Evolutionary conservation across 2,329 filamentous ascomycete species (phyloP).

Genomic region (Elsinoe batatas): DNA sequence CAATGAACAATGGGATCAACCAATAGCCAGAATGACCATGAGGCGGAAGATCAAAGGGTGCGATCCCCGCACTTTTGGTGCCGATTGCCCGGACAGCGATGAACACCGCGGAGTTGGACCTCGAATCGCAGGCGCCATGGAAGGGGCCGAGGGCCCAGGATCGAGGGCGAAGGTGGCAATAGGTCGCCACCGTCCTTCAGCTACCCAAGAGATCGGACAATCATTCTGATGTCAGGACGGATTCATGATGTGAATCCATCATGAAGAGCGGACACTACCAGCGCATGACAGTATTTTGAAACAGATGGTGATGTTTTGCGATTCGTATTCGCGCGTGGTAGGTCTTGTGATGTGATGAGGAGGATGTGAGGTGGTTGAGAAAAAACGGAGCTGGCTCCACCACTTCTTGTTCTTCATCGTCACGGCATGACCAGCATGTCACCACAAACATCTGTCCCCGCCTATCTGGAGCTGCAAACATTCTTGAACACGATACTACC

Average conservation of each 20-base stretch:
- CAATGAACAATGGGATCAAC: not conserved
- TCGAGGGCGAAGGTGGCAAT: not conserved
- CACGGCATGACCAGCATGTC: not conserved
- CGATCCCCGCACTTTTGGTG: conserved; percentile 1
- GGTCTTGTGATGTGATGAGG: too few species aligned
- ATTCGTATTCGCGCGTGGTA: too few species aligned
- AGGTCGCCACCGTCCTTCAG: too few species aligned
- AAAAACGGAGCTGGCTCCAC: too few species aligned
- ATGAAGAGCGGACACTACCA: too few species aligned
- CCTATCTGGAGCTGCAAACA: not conserved
- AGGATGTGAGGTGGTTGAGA: too few species aligned
- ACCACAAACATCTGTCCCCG: not conserved
- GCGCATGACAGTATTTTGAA: too few species aligned
- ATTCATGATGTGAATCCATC: too few species aligned
- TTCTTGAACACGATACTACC: not conserved
- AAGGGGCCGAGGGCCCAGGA: not conserved
- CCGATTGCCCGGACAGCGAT: not conserved
- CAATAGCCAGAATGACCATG: not conserved
- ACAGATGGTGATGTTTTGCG: too few species aligned
- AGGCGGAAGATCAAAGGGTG: not conserved
- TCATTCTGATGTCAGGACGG: too few species aligned
- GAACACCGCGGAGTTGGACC: not conserved
- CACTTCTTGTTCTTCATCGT: too few species aligned
- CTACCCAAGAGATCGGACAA: too few species aligned
- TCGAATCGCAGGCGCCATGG: not conserved